These are phyloP conservation scores for Fusarium nurragi DNA, from an alignment of 2,329 filamentous ascomycete species.

Conservation along the genomic window DNA sequence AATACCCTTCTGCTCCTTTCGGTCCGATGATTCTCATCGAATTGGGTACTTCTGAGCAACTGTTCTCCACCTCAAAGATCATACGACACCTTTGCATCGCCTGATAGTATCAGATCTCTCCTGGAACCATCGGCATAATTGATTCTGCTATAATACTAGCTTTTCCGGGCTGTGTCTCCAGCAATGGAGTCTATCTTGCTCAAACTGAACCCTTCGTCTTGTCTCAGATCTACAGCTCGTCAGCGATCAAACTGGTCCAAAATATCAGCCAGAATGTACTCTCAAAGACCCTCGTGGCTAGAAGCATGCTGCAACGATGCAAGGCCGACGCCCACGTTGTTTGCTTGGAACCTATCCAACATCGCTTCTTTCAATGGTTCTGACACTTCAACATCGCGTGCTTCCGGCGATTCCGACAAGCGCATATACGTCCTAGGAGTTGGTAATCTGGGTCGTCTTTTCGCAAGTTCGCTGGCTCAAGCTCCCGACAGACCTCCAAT, in stretches of 20 bases:
- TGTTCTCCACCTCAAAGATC: not conserved
- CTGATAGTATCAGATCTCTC: not conserved
- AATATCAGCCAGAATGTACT: constrained; percentile 36
- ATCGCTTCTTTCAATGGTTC: constrained; percentile 22
- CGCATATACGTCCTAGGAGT: constrained; percentile 81
- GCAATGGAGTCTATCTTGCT: constrained; percentile 7
- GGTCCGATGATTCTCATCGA: not conserved
- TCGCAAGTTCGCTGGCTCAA: constrained; percentile 76
- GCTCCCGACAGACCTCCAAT: constrained; percentile 72
- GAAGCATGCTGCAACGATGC: constrained; percentile 41
- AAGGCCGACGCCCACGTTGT: constrained; percentile 48
- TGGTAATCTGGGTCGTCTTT: constrained; percentile 82
- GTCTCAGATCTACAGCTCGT: not conserved
- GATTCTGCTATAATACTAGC: not conserved
- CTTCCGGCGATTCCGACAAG: constrained; percentile 34
- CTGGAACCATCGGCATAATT: not conserved
- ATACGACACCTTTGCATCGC: not conserved
- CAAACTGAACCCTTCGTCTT: not conserved
- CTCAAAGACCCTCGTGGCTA: constrained; percentile 49
- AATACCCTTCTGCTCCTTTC: not conserved
- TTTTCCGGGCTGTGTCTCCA: not conserved
- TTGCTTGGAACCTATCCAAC: constrained; percentile 50
- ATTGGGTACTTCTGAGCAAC: not conserved
- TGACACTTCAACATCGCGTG: not conserved
- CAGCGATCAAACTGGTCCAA: not conserved